phyloP scores from a whole-genome alignment of 306 rosid genomes.

The Ochetophila trinervis region DNA sequence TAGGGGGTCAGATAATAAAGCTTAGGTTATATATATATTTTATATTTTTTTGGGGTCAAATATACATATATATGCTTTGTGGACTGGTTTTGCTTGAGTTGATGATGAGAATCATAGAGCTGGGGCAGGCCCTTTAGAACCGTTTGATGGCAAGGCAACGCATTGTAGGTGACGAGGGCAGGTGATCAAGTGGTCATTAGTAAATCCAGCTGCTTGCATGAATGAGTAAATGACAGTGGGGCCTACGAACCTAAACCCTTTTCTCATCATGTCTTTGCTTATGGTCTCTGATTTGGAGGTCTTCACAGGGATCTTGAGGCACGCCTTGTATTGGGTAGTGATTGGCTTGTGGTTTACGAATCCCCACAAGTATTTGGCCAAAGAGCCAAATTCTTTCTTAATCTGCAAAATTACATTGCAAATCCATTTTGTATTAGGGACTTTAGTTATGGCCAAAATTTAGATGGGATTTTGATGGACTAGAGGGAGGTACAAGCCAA shows the following conservation, averaged over 20 bases:
- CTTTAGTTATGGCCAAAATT: too few species aligned
- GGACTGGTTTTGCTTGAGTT: not conserved
- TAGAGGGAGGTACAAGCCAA: too few species aligned
- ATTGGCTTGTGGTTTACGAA: slow-evolving; percentile 72
- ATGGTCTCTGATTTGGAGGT: slow-evolving; percentile 81
- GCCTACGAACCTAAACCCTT: slow-evolving; percentile 67
- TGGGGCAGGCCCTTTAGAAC: not conserved
- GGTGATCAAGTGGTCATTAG: slow-evolving; percentile 75
- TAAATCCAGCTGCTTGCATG: slow-evolving; percentile 80
- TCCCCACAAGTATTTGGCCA: slow-evolving; percentile 74
- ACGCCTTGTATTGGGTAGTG: slow-evolving; percentile 65
- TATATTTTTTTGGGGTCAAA: slow-evolving; percentile 10
- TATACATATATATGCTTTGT: not conserved
- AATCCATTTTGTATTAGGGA: too few species aligned
- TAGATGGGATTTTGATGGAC: too few species aligned
- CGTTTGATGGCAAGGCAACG: slow-evolving; percentile 28
- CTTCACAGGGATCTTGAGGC: slow-evolving; percentile 81
- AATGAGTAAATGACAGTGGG: slow-evolving; percentile 78
- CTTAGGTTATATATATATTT: too few species aligned
- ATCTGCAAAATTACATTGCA: slow-evolving; percentile 33
- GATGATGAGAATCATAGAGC: not conserved
- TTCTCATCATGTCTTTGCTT: slow-evolving; percentile 77
- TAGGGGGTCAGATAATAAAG: slow-evolving; percentile 17
- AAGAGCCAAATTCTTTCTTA: slow-evolving; percentile 55
- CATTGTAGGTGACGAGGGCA: slow-evolving; percentile 75